Conservation (phyloP, 169 alveolate genomes). For the Theileria sp. region DNA sequence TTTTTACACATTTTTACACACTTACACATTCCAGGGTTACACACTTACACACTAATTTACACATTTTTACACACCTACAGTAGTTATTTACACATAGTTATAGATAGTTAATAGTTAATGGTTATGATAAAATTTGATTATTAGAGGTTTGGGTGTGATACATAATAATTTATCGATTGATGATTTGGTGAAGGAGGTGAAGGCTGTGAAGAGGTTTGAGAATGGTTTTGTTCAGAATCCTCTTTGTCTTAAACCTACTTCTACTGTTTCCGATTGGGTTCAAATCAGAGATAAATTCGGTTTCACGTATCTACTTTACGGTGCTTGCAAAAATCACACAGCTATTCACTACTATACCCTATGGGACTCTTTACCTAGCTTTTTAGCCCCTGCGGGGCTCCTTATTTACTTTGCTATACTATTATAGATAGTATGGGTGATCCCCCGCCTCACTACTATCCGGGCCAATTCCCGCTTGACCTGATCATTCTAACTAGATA, state of each 20-base stretch:
- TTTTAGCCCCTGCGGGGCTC: no score
- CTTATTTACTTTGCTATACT: no score
- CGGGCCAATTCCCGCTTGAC: no score
- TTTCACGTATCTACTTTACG: conserved; percentile 21
- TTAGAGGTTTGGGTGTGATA: conserved; percentile 88
- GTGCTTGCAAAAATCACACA: conserved; percentile 9
- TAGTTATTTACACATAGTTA: neutral
- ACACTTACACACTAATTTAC: neutral
- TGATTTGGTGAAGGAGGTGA: conserved; percentile 82
- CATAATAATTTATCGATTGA: conserved; percentile 87
- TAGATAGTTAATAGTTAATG: no score
- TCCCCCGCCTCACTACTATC: no score
- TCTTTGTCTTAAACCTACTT: conserved; percentile 78
- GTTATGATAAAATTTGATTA: conserved; percentile 10
- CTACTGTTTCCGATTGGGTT: conserved; percentile 81
- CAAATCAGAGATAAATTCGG: conserved; percentile 69
- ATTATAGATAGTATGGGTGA: no score
- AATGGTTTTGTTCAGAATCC: conserved; percentile 89
- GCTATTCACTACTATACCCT: no score
- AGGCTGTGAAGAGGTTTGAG: conserved; percentile 86
- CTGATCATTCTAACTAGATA: no score
- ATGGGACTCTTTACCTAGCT: no score
- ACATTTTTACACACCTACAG: no score
- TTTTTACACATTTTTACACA: no score
- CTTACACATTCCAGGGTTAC: no score